A percentile compares a stretch with the other conserved stretches of the same genome.
phyloP scores from a whole-genome alignment of 371 early-diverging fungal species.

The Thermomucor indicae-seudaticae region DNA sequence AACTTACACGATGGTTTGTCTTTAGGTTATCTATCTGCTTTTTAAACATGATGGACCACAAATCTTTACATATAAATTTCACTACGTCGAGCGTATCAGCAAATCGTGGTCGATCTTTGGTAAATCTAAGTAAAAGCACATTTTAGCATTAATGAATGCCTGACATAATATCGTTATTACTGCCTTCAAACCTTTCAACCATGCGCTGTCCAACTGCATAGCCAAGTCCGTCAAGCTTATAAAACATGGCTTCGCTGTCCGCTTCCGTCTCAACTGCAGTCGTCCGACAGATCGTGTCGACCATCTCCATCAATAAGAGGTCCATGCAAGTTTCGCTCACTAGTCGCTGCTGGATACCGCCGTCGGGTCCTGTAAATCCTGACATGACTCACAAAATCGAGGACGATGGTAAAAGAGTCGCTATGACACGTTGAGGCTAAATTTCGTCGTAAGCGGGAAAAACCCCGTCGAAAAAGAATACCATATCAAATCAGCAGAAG shows the following conservation, averaged over 20 bases:
- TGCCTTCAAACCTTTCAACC: conserved; percentile 69
- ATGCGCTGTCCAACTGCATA: conserved; percentile 86
- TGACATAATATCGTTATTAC: neutral
- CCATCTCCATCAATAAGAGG: conserved; percentile 77
- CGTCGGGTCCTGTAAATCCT: conserved; percentile 5
- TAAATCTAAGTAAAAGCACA: conserved; percentile 48
- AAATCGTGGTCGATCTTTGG: conserved; percentile 80
- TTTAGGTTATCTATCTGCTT: conserved; percentile 97
- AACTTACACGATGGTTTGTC: conserved; percentile 89
- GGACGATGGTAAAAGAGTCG: no score
- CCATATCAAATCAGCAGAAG: no score
- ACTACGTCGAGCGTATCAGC: conserved; percentile 90
- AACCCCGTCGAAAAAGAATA: no score
- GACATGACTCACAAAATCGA: conserved; percentile 1
- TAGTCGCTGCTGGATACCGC: conserved; percentile 20
- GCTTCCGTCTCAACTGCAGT: conserved; percentile 59
- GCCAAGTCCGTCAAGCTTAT: conserved; percentile 85
- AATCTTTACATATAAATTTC: conserved; percentile 97
- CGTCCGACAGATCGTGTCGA: conserved; percentile 62
- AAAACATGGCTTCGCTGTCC: conserved; percentile 76
- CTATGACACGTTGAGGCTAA: no score
- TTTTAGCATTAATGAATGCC: neutral
- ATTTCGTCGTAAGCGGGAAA: no score
- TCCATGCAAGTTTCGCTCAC: conserved; percentile 70
- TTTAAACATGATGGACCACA: conserved; percentile 91